Conservation (phyloP, 495 filamentous ascomycete species). For the Penicillium cosmopolitanum region DNA sequence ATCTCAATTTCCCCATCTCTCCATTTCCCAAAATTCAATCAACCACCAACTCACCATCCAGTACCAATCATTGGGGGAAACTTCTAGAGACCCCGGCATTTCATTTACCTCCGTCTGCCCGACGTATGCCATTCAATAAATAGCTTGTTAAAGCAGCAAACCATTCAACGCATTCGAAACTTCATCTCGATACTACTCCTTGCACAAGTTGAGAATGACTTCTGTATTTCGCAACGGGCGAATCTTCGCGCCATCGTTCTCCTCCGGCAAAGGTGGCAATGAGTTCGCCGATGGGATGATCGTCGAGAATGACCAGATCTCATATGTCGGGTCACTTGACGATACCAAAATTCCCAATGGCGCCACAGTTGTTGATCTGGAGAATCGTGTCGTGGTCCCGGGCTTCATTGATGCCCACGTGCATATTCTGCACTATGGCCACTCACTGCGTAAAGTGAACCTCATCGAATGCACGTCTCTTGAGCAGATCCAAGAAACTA, state of each 20-base stretch:
- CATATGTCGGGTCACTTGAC: slow-evolving; percentile 45
- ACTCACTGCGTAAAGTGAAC: slow-evolving; percentile 59
- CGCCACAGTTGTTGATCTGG: slow-evolving; percentile 46
- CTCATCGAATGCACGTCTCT: slow-evolving; percentile 58
- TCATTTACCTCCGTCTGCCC: slow-evolving; percentile 9
- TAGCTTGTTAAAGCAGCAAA: background rate
- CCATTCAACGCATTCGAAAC: background rate
- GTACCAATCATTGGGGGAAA: slow-evolving; percentile 16
- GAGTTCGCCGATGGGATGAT: slow-evolving; percentile 49
- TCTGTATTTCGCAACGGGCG: slow-evolving; percentile 50
- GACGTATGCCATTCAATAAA: slow-evolving; percentile 20
- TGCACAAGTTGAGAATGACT: slow-evolving; percentile 28
- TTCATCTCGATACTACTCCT: background rate
- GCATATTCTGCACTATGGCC: slow-evolving; percentile 63
- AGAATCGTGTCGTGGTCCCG: slow-evolving; percentile 55
- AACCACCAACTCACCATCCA: background rate
- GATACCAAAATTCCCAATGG: slow-evolving; percentile 36
- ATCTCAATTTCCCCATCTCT: background rate
- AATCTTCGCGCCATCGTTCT: slow-evolving; percentile 41
- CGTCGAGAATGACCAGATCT: slow-evolving; percentile 37
- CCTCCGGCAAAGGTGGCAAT: slow-evolving; percentile 16
- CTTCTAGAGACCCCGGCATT: slow-evolving; percentile 16
- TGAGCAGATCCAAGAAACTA: slow-evolving; percentile 52
- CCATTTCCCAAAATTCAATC: background rate
- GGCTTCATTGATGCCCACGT: slow-evolving; percentile 70